Percentiles rank a stretch among this genome's conserved stretches.
phyloP scores from a whole-genome alignment of 2,329 filamentous ascomycete genomes.

The Pseudogymnoascus sp. region DNA sequence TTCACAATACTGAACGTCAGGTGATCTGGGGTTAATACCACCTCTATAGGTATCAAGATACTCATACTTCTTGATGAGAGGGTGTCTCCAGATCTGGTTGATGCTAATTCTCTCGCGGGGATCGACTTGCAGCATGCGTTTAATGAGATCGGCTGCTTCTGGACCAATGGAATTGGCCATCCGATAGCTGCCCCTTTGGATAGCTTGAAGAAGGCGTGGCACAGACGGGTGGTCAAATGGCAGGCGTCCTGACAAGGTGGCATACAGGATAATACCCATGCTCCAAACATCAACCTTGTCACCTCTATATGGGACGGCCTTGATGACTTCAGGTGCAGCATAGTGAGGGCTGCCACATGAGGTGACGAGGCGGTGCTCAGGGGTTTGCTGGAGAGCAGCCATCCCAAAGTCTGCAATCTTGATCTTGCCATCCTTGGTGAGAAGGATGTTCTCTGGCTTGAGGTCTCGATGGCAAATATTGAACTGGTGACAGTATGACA shows the following conservation, averaged over 20 bases:
- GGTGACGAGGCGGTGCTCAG: conserved; percentile 71
- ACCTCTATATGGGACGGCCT: conserved; percentile 69
- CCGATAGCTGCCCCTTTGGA: conserved; percentile 52
- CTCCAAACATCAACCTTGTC: conserved; percentile 92
- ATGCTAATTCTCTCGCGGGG: conserved; percentile 74
- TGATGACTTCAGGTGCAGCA: conserved; percentile 85
- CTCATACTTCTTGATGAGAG: conserved; percentile 77
- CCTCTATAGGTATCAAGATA: conserved; percentile 53
- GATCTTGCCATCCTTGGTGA: conserved; percentile 67
- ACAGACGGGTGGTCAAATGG: conserved; percentile 59
- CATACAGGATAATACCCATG: conserved; percentile 81
- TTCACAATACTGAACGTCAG: conserved; percentile 54
- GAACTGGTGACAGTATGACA: conserved; percentile 88
- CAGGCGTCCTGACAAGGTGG: conserved; percentile 73
- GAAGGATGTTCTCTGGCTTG: conserved; percentile 93
- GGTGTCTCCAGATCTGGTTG: conserved; percentile 76
- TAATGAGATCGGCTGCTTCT: conserved; percentile 72
- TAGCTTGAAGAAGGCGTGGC: conserved; percentile 54
- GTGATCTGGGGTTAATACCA: conserved; percentile 42
- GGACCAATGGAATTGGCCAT: conserved; percentile 56
- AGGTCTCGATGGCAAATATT: conserved; percentile 94
- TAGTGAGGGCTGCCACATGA: conserved; percentile 97
- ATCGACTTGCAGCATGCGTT: conserved; percentile 69
- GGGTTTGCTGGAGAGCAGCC: conserved; percentile 81
- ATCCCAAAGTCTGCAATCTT: conserved; percentile 98